These are phyloP conservation scores for Falciphora oryzae DNA, from an alignment of 2,329 filamentous ascomycete genomes.

Conservation along the genomic window DNA sequence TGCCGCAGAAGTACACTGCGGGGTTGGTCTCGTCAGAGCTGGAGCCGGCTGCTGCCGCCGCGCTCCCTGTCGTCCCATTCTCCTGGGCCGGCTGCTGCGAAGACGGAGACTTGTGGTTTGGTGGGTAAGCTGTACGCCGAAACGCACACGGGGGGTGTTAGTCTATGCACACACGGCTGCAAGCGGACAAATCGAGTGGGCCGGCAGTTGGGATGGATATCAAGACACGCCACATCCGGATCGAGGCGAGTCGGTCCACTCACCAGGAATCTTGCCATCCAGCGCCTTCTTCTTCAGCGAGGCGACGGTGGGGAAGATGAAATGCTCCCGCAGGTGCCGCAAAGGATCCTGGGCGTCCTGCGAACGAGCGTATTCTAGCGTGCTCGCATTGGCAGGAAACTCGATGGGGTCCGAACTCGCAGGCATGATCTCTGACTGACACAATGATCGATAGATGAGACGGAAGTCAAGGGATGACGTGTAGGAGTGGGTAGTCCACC, in stretches of 20 bases:
- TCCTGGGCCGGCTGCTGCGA: not conserved
- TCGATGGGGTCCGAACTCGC: constrained; percentile 18
- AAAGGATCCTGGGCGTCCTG: constrained; percentile 60
- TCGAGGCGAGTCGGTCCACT: not conserved
- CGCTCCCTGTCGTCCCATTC: not conserved
- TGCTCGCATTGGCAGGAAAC: constrained; percentile 43
- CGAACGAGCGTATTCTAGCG: constrained; percentile 40
- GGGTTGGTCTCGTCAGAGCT: constrained; percentile 46
- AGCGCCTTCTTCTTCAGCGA: constrained; percentile 63
- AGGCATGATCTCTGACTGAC: constrained; percentile 14
- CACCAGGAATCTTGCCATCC: constrained; percentile 36
- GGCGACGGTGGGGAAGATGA: constrained; percentile 68
- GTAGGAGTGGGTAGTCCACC: not conserved
- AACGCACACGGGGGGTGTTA: not conserved
- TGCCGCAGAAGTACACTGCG: constrained; percentile 80
- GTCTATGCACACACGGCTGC: not conserved
- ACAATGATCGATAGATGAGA: not conserved
- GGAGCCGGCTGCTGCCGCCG: constrained; percentile 26
- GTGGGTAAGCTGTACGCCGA: constrained; percentile 4
- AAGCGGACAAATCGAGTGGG: too few species aligned
- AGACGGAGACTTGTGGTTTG: constrained; percentile 3
- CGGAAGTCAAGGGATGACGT: not conserved
- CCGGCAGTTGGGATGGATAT: not conserved
- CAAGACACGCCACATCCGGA: not conserved
- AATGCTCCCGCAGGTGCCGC: constrained; percentile 59